Base-by-base conservation (phyloP, 176 grass and related monocot species). In the Tillandsia fasciculata region DNA sequence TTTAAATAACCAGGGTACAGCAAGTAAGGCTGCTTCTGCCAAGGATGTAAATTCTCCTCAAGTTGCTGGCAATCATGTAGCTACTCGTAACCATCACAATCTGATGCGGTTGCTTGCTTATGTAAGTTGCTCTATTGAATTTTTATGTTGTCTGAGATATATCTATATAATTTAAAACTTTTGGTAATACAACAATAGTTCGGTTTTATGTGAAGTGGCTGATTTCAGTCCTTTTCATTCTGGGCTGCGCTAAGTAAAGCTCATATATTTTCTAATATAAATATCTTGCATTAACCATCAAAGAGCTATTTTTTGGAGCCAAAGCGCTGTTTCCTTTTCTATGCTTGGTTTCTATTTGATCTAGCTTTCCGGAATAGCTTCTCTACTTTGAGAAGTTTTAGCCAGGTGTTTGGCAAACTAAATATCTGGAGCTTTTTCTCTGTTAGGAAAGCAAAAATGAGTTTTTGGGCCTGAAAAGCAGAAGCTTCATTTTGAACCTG, bases 21-120 rank as follows among this genome's bases (percentile, higher is more conserved):
- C 88, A 75, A 76, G 81, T 33, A 96, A 91, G 83, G 75, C 53
- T 42, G 67, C 78, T 86, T 83, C 82, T 77, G 78, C 59, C 81
- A 97, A 90, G 84, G 89, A 80, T 92, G 82, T 71, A 52, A 92
- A 84, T 90, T 97, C 94, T 79, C 86, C 94, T 76, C 86, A 85
- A 49, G 72, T 90, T 78, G 68, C 72, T 65, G 89, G 82, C 51
- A 87, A 80, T 70, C 76, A 99, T 81, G 65, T 88, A 65, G 82
- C 79, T 6, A 73, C 83, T 74, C 86, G 89, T 65, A 89, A 77
- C 73, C 88, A 90, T 87, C 86, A 85, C 77, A 84, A 90, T 72
- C 82, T 97, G 82, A 66, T 77, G 63, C 81, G 86, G 68, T 81
- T 97, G 75, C 84, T 97, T 73, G 63, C 75, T 68, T 97, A 87